Conservation (phyloP, 768 basidiomycete genomes). For the Pleurotus pulmonarius region DNA sequence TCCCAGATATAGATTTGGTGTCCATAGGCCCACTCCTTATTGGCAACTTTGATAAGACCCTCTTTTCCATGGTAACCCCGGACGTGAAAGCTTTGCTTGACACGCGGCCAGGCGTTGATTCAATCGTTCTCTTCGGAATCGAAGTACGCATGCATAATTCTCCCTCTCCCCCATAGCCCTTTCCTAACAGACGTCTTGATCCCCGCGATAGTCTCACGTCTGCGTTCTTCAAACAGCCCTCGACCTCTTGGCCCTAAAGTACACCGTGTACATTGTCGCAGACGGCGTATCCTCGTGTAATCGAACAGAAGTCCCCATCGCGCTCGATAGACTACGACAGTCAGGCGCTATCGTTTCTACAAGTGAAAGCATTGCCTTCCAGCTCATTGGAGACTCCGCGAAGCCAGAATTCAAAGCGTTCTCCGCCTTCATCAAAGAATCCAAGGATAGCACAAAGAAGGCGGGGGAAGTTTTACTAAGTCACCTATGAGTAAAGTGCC, state of each 20-base stretch:
- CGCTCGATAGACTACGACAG: conserved; percentile 63
- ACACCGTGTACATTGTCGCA: conserved; percentile 64
- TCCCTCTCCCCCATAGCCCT: too few relatives aligned
- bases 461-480: conserved; percentile 27
- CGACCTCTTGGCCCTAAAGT: conserved; percentile 47
- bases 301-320: conserved; percentile 73
- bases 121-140: conserved; percentile 80
- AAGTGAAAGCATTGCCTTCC: conserved; percentile 78
- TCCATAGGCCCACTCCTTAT: conserved; percentile 55
- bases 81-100: conserved; percentile 54
- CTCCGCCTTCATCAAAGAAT: conserved; percentile 71
- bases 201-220: conserved; percentile 65
- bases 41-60: conserved; percentile 68
- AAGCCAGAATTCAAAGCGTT: conserved; percentile 69
- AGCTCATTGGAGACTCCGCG: conserved; percentile 64
- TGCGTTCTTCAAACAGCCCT: conserved; percentile 85
- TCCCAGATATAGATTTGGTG: conserved; percentile 53
- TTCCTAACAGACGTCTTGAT: not conserved
- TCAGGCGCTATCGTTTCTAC: conserved; percentile 78
- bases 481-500: not conserved
- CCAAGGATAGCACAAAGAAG: conserved; percentile 57
- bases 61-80: conserved; percentile 83
- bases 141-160: conserved; percentile 48
- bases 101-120: conserved; percentile 43
- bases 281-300: conserved; percentile 86